phyloP scores from a whole-genome alignment of 208 protist species.

The Leishmania gerbilli region DNA sequence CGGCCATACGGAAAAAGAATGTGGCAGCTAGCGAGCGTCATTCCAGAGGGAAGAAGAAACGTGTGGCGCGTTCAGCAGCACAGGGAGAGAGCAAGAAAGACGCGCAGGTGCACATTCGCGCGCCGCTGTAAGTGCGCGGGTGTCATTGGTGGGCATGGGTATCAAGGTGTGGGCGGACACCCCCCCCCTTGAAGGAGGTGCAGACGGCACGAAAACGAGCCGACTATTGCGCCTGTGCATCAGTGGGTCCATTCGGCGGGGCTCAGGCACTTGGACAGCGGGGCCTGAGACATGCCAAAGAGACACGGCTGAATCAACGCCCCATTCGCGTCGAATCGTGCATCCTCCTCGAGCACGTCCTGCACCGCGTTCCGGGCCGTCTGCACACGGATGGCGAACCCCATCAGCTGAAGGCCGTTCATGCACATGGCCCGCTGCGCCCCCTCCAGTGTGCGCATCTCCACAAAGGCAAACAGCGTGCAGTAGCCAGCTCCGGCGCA shows the following conservation, averaged over 20 bases:
- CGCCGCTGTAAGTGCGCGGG: not conserved
- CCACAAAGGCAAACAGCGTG: constrained; percentile 86
- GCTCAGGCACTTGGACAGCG: constrained; percentile 29
- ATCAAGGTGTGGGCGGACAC: not conserved
- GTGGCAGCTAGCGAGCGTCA: not conserved
- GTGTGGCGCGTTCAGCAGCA: not conserved
- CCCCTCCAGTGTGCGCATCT: constrained; percentile 70
- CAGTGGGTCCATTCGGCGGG: not conserved
- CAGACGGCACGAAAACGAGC: not conserved
- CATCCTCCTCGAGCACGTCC: constrained; percentile 70
- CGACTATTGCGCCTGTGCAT: not conserved
- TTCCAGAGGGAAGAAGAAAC: not conserved
- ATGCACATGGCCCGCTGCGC: constrained; percentile 55
- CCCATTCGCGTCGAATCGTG: constrained; percentile 40
- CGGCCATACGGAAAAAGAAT: not conserved
- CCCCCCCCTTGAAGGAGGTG: not conserved
- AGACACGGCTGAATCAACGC: constrained; percentile 50
- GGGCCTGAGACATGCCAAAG: constrained; percentile 48
- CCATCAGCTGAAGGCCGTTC: constrained; percentile 61
- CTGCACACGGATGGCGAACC: constrained; percentile 66
- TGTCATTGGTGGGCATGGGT: not conserved
- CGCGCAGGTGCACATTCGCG: not conserved
- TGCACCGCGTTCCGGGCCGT: constrained; percentile 80
- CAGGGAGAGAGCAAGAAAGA: not conserved
- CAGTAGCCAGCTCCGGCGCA: constrained; percentile 63